Evolutionary conservation across 2,329 filamentous ascomycete genomes (phyloP), one percentile per base, ranked within the genome.

Genomic region (Xylogone sp.): DNA sequence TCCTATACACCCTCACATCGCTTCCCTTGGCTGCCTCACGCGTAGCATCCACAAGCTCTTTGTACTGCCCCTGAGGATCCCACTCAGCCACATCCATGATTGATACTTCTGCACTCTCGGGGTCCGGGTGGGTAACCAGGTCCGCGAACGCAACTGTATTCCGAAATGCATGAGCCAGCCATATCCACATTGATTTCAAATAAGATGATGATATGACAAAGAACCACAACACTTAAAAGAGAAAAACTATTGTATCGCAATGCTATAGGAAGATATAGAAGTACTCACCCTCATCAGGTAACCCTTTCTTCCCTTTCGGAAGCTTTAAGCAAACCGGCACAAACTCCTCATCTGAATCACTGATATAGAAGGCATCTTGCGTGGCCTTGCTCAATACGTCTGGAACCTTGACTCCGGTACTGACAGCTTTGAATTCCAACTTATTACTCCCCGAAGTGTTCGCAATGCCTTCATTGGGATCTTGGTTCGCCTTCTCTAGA

Each of bases 341-440:
- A 69, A 96, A 96, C 3, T 87, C 85, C 75, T 95, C 90, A 67
- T 96, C 91, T 24, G 89, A 83, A 53, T 96, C 92, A 55, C 87
- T 94, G 16, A 81, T 69, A 68, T 94, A 96, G 65, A 86, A 84
- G 43, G 76, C 79, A 52, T 86, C 74, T 47, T 78, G 71, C 46
- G 76, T 73, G 7, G 72, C 75, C 42, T 71, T 67, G 50, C 71
- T 69, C 49, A 92, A 75, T 3, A 71, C 69, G 46, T 73, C 69
- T 6, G 91, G 89, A 49, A 91, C 77, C 53, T 77, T 68, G 48
- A 78, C 75, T 56, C 78, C 76, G 54, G 74, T 61, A 60, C 83
- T 79, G 44, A 70, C 69, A 22, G 77, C 65, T 68, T 79, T 82
- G 63, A 83, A 76, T 49, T 70, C 68, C n/a, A 56, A 55, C 55